Conservation (phyloP, 2,329 filamentous ascomycete species). For the Beauveria medogensis region DNA sequence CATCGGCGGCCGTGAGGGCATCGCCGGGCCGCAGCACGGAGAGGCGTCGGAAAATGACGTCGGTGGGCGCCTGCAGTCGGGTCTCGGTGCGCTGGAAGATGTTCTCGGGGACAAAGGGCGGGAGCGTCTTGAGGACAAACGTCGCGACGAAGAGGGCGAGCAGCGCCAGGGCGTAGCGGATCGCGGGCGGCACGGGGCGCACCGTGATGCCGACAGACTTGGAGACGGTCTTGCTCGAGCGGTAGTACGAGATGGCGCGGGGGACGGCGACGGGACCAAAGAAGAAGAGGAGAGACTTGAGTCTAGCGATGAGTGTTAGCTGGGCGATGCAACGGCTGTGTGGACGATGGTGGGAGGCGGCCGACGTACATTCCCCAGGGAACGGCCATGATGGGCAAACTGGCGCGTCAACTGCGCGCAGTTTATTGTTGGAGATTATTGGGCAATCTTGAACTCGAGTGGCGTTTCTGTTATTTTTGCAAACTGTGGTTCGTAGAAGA, state of each 20-base stretch:
- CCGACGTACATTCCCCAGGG: slow-evolving; percentile 14
- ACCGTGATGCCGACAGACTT: slow-evolving; percentile 38
- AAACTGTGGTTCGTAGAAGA: neutral
- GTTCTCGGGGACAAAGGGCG: slow-evolving; percentile 66
- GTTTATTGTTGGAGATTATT: neutral
- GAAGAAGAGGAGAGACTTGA: slow-evolving; percentile 50
- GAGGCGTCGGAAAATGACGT: slow-evolving; percentile 76
- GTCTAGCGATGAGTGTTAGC: slow-evolving; percentile 23
- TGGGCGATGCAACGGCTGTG: neutral
- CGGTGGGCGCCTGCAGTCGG: slow-evolving; percentile 75
- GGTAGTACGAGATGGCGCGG: slow-evolving; percentile 57
- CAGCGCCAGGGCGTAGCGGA: slow-evolving; percentile 50
- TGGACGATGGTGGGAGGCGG: neutral
- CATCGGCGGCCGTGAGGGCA: slow-evolving; percentile 50
- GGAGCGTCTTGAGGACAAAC: slow-evolving; percentile 53
- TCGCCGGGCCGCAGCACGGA: slow-evolving; percentile 41
- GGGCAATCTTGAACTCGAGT: neutral
- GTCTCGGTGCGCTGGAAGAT: slow-evolving; percentile 71
- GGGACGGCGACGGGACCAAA: slow-evolving; percentile 67
- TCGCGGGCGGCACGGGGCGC: slow-evolving; percentile 44
- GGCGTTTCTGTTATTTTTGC: neutral
- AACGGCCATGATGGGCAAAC: slow-evolving; percentile 8
- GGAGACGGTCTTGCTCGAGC: slow-evolving; percentile 38
- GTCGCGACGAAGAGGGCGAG: slow-evolving; percentile 42
- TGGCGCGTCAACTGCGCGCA: neutral